Percentiles rank a stretch among this genome's conserved stretches.
phyloP scores from a whole-genome alignment of 164 flowering plant genomes.

The Sextonia rubra region DNA sequence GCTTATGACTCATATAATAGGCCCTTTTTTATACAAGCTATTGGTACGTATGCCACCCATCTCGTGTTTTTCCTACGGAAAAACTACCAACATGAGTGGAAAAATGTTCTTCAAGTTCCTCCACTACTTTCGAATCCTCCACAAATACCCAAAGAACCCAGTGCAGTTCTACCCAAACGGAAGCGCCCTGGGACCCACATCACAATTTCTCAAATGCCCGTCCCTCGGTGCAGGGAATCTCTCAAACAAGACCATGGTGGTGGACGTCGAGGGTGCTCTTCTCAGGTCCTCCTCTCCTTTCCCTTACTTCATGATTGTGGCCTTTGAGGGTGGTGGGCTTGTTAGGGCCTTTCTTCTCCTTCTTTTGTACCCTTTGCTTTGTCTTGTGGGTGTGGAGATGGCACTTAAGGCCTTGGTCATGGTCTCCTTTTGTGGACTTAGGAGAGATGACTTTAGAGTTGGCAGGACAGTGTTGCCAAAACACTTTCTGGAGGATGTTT shows the following conservation, averaged over 20 bases:
- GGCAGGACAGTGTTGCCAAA: conserved; percentile 62
- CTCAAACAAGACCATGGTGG: conserved; percentile 30
- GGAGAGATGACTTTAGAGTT: conserved; percentile 24
- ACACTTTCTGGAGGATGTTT: conserved; percentile 52
- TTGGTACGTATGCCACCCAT: neutral
- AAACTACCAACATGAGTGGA: neutral
- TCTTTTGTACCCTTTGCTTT: conserved; percentile 41
- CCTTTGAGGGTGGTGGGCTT: conserved; percentile 50
- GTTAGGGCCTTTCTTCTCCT: conserved; percentile 44
- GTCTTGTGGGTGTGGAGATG: conserved; percentile 22
- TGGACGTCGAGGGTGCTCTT: conserved; percentile 51
- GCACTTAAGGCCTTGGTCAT: conserved; percentile 48
- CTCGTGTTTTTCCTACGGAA: neutral
- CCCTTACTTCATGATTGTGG: conserved; percentile 63
- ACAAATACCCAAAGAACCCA: conserved; percentile 15
- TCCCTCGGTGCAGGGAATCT: conserved; percentile 21
- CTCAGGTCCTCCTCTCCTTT: conserved; percentile 50
- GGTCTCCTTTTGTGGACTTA: conserved; percentile 51
- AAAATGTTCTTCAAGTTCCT: conserved; percentile 12
- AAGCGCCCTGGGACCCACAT: neutral
- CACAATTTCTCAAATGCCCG: conserved; percentile 18
- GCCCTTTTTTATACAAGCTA: no score
- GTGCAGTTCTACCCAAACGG: neutral
- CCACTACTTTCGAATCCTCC: conserved; percentile 16
- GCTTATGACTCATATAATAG: neutral